Evolutionary conservation across 148 eudicot species (phyloP).

Genomic region (Euryodendron excelsum): DNA sequence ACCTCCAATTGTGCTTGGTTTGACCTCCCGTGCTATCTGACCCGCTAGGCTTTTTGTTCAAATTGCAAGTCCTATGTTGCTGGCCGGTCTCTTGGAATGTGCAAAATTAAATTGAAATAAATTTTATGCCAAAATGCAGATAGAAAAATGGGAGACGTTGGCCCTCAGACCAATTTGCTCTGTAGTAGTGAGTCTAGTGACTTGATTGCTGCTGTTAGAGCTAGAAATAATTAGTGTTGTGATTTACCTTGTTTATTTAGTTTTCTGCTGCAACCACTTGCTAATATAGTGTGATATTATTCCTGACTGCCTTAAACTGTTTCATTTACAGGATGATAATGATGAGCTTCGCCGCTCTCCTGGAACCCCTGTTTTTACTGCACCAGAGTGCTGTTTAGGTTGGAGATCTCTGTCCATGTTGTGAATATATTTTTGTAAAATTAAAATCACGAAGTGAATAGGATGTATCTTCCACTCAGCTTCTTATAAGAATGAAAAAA

Average conservation of each 20-base stretch:
- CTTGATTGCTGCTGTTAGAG: not conserved
- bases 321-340: constrained; percentile 66
- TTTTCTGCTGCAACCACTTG: not conserved
- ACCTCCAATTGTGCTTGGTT: not conserved
- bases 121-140: not conserved
- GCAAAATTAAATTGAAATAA: not conserved
- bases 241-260: too few relatives aligned
- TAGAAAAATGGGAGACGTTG: not conserved
- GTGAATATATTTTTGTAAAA: not conserved
- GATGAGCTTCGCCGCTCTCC: constrained; percentile 97
- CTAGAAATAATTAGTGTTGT: not conserved
- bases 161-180: not conserved
- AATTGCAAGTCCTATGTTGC: not conserved
- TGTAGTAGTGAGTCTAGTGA: not conserved
- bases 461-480: not conserved
- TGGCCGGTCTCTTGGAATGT: not conserved
- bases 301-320: not conserved
- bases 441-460: not conserved
- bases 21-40: not conserved
- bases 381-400: constrained; percentile 98
- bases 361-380: constrained; percentile 97
- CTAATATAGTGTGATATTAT: not conserved
- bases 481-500: too few relatives aligned
- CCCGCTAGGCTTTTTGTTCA: not conserved
- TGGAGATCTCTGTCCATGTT: constrained; percentile 2